Evolutionary conservation across 2,329 filamentous ascomycete species (phyloP), one percentile per base, ranked within the genome.

Genomic region (Neopestalotiopsis sp.): DNA sequence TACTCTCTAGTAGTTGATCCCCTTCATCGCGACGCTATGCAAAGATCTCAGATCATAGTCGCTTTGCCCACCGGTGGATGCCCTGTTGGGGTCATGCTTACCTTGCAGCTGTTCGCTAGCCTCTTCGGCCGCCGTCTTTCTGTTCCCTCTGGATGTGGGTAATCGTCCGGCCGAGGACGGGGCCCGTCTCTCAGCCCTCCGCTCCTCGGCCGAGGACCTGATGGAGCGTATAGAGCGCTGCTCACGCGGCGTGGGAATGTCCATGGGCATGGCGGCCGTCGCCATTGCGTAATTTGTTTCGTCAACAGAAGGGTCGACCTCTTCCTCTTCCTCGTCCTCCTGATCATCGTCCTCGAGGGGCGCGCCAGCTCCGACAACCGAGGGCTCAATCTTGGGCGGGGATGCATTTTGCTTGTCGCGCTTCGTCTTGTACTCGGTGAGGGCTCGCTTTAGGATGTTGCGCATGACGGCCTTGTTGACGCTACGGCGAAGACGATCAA

Each of bases 401-500:
- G 59, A 3, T 2, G 32, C 14, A 13, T 64, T 64, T 12, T 64
- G n/a, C 24, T 28, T 45, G 42, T 64, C 61, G 10, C 61, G 30
- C 61, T 64, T 64, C 13, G 61, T 17, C 20, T 40, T 34, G 70
- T 80, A 80, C 64, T 78, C 77, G 60, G 78, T 76, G 32, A 80
- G 68, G 7, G 78, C 78, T 52, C 75, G 77, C 49, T 77, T 73
- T 42, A 80, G 72, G 28, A 78, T 77, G 69, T 80, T 78, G 32
- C 78, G 77, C 78, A 80, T 80, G 69, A 75, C 78, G 1, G 78
- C 78, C 72, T 79, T 79, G 73, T 80, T 80, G 73, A 80, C 78
- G 57, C 80, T 80, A 40, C 78, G 73, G 28, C 78, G 76, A 24
- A 80, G 75, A 14, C 78, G 74, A 70, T 80, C 78, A 69, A 80